These are phyloP conservation scores for Trebouxiophyceae sp. DNA, from an alignment of 163 green algal species.

Conservation along the genomic window DNA sequence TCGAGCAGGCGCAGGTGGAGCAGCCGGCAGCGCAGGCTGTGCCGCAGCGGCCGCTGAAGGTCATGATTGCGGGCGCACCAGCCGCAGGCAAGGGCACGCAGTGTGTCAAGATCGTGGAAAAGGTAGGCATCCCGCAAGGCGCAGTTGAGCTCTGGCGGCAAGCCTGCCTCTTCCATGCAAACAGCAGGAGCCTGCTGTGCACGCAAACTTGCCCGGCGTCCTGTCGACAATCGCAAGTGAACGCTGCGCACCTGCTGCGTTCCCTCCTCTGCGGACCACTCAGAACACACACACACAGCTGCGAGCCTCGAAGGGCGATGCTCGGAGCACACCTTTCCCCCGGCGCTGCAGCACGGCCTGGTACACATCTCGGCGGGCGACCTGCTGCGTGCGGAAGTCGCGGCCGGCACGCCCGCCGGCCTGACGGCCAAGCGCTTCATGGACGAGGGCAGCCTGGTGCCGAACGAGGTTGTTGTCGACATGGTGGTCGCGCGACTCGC, in stretches of 20 bases:
- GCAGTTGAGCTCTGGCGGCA: too few relatives aligned
- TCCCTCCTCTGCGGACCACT: neutral
- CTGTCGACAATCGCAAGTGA: too few relatives aligned
- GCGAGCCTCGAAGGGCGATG: neutral
- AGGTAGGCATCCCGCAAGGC: too few relatives aligned
- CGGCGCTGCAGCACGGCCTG: constrained; percentile 78
- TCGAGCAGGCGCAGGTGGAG: too few relatives aligned
- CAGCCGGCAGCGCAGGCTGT: too few relatives aligned
- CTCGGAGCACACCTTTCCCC: neutral
- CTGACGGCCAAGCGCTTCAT: constrained; percentile 88
- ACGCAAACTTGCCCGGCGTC: too few relatives aligned
- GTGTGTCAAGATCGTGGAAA: constrained; percentile 90
- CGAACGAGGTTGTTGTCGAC: constrained; percentile 78
- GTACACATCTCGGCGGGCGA: constrained; percentile 97
- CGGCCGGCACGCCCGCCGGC: constrained; percentile 71
- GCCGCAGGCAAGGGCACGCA: constrained; percentile 98
- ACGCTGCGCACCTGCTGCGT: neutral
- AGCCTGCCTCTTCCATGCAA: too few relatives aligned
- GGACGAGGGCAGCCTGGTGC: constrained; percentile 87
- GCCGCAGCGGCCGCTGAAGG: constrained; percentile 27
- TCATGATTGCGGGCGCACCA: constrained; percentile 95
- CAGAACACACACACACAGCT: neutral
- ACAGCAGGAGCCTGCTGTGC: too few relatives aligned
- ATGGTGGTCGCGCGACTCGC: constrained; percentile 71
- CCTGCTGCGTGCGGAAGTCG: constrained; percentile 92